Evolutionary conservation across 2,329 filamentous ascomycete genomes (phyloP), one percentile per base, ranked within the genome.

Genomic region (Calonectria ilicicola): DNA sequence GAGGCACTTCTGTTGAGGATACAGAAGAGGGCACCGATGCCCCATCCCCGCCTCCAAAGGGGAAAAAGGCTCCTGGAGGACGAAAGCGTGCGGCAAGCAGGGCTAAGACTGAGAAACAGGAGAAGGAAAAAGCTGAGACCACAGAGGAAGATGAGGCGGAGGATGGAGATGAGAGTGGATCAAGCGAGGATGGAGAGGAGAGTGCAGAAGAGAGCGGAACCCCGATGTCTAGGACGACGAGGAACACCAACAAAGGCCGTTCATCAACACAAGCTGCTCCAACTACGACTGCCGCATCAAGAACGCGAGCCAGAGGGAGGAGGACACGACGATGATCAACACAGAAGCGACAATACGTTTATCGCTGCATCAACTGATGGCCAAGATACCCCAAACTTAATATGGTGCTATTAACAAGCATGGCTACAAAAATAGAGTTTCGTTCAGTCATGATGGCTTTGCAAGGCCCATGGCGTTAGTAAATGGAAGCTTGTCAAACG

Each of bases 1-100:
- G 84, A 62, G 83, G 82, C 10, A 81, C 83, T n/a, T 87, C 87
- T 15, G 85, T 86, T 6, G 87, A 89, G 14, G 88, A 88, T 67
- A 89, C 85, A 15, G 83, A 88, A 77, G 84, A 89, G 65, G 81
- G 83, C 74, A 83, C 86, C 66, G 86, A 87, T 74, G 78, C 83
- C 46, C 76, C 79, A 53, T 83, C 85, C 66, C 82, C 83, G 6
- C 75, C 75, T 5, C 68, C 76, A 21, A 86, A 83, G 76, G 81
- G 84, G 23, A 86, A 84, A 12, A 84, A 87, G 70, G 84, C 84
- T n/a, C 81, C 84, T 1, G 80, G 86, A 70, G 83, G 87, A 71
- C 83, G 85, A 74, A 87, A 87, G 76, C 85, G 87, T 58, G 84
- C 83, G 0, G 84, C 84, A 15, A 85, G 84, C 27, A 85, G 86